Percentiles rank a stretch among this genome's conserved stretches.
Evolutionary conservation across 345 rosid genomes (phyloP).

Genomic region (Populus alba): DNA sequence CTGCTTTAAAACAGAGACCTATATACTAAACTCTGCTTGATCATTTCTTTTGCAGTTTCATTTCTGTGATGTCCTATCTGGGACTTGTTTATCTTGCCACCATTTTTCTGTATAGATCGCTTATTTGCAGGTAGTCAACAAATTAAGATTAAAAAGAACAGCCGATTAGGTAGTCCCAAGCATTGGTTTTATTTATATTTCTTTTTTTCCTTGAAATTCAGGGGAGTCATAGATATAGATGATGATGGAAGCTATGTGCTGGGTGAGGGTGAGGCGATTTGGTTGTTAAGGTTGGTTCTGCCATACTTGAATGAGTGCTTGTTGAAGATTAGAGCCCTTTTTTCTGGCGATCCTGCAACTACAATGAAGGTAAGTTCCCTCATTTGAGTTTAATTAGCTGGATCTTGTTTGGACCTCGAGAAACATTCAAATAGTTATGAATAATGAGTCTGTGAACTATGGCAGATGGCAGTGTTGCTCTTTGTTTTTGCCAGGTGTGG

Average conservation of each 20-base stretch:
- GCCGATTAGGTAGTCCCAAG: background rate
- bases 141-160: background rate
- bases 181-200: background rate
- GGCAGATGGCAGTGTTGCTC: conserved; percentile 85
- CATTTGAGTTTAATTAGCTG: background rate
- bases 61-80: conserved; percentile 75
- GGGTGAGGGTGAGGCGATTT: conserved; percentile 77
- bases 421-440: conserved; percentile 15
- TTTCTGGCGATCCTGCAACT: conserved; percentile 86
- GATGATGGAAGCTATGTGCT: conserved; percentile 45
- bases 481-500: conserved; percentile 80
- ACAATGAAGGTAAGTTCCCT: conserved; percentile 70
- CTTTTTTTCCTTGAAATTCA: conserved; percentile 8
- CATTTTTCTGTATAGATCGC: conserved; percentile 61
- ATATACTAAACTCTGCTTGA: conserved; percentile 3
- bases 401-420: background rate
- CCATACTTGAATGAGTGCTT: conserved; percentile 81
- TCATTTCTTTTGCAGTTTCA: conserved; percentile 50
- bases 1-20: conserved; percentile 8
- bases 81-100: conserved; percentile 72
- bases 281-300: conserved; percentile 59
- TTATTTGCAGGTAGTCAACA: conserved; percentile 56
- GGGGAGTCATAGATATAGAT: conserved; percentile 47
- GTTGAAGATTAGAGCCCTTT: conserved; percentile 63
- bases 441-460: conserved; percentile 14